Evolutionary conservation across 2,329 filamentous ascomycete genomes (phyloP).

Genomic region (Fusarium agapanthi): DNA sequence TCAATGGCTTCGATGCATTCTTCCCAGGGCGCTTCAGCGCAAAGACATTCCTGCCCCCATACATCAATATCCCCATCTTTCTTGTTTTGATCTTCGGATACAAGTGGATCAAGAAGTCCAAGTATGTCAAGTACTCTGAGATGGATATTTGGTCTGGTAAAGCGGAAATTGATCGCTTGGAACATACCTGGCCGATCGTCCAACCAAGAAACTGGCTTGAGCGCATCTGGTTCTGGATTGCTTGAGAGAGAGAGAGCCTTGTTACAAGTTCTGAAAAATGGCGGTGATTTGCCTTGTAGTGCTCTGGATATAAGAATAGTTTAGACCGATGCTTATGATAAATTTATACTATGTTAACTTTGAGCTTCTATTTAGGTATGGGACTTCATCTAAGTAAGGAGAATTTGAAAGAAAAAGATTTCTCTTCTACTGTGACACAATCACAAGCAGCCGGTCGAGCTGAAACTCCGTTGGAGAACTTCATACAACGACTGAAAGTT

Average conservation of each 20-base stretch:
- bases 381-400: fast-evolving
- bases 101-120: conserved; percentile 50
- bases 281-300: fast-evolving
- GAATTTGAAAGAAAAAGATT: fast-evolving
- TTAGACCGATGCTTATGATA: neutral
- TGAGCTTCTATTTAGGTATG: neutral
- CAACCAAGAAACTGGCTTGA: conserved; percentile 56
- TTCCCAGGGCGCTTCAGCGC: conserved; percentile 70
- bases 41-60: conserved; percentile 69
- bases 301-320: fast-evolving
- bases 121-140: conserved; percentile 23
- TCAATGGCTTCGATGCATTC: conserved; percentile 81
- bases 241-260: neutral
- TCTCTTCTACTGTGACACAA: fast-evolving
- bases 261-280: too few relatives aligned
- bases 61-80: conserved; percentile 71
- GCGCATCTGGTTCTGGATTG: conserved; percentile 13
- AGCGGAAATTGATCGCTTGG: conserved; percentile 56
- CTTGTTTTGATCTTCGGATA: conserved; percentile 64
- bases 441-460: neutral
- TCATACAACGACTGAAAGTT: neutral
- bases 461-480: neutral
- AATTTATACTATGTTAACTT: neutral
- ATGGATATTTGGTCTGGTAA: conserved; percentile 29
- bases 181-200: conserved; percentile 55